Evolutionary conservation across 2,329 filamentous ascomycete genomes (phyloP).

Genomic region (Cladosporium sp.): DNA sequence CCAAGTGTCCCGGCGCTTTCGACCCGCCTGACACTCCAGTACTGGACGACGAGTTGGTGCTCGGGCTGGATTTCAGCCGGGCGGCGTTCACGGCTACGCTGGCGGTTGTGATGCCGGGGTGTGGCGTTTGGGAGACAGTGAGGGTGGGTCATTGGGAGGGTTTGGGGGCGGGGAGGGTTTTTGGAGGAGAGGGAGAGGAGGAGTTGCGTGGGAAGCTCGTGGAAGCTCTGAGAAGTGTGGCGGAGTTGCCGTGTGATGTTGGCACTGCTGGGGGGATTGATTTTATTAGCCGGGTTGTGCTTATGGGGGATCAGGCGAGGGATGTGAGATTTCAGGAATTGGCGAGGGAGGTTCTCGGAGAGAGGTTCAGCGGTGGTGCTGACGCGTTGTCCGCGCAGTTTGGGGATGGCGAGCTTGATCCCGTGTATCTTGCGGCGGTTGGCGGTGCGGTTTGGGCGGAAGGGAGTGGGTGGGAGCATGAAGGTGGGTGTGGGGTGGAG

Average conservation of each 20-base stretch:
- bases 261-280: neutral
- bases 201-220: neutral
- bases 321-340: neutral
- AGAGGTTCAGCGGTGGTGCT: neutral
- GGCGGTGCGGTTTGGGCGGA: neutral
- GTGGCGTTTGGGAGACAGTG: neutral
- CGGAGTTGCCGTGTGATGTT: neutral
- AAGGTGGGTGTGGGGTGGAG: too few relatives aligned
- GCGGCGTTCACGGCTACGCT: neutral
- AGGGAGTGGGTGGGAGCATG: too few relatives aligned
- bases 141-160: neutral
- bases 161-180: neutral
- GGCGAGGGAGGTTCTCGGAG: neutral
- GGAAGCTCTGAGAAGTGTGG: neutral
- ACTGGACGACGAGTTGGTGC: neutral
- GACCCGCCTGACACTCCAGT: neutral
- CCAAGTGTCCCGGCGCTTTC: neutral
- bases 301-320: neutral
- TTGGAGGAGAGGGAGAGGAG: neutral
- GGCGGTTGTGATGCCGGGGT: neutral
- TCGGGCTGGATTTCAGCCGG: neutral
- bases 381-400: neutral
- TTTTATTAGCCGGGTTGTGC: neutral
- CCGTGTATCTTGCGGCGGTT: neutral
- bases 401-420: neutral